phyloP scores from a whole-genome alignment of 371 early-diverging fungal genomes.

The Blakeslea trispora region DNA sequence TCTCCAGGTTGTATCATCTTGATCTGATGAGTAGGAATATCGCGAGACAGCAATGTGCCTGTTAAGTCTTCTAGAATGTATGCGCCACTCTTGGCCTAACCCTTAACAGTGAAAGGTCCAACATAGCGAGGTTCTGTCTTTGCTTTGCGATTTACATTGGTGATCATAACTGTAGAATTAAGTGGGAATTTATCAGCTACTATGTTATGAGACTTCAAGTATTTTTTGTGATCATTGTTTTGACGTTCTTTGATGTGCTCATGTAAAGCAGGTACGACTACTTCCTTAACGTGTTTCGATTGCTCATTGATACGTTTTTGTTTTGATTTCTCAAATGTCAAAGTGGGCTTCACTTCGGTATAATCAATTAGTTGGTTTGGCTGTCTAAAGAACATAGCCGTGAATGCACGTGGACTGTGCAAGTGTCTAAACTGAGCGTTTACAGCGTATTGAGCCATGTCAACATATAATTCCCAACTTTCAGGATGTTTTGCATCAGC shows the following conservation, averaged over 20 bases:
- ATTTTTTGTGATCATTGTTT: background rate
- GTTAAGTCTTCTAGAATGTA: background rate
- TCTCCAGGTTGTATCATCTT: background rate
- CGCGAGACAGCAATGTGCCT: background rate
- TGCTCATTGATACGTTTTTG: background rate
- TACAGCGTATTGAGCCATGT: background rate
- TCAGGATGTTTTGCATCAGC: background rate
- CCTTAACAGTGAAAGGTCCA: conserved; percentile 3
- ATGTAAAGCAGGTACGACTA: conserved; percentile 3
- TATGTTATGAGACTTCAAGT: conserved; percentile 1
- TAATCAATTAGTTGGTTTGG: conserved; percentile 6
- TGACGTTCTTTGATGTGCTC: conserved; percentile 6
- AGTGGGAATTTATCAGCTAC: conserved; percentile 4
- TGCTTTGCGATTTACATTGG: background rate
- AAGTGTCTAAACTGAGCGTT: background rate
- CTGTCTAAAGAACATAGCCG: conserved; percentile 2
- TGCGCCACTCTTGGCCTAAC: background rate
- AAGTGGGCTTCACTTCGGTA: background rate
- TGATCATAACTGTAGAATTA: conserved; percentile 6
- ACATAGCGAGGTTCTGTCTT: background rate
- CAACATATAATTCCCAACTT: conserved; percentile 7
- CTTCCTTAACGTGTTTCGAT: background rate
- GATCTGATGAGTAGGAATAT: conserved; percentile 14
- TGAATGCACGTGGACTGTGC: background rate
- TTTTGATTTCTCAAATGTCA: background rate